Conservation (phyloP, 208 protist species). For the Tritrichomonas foetus region DNA sequence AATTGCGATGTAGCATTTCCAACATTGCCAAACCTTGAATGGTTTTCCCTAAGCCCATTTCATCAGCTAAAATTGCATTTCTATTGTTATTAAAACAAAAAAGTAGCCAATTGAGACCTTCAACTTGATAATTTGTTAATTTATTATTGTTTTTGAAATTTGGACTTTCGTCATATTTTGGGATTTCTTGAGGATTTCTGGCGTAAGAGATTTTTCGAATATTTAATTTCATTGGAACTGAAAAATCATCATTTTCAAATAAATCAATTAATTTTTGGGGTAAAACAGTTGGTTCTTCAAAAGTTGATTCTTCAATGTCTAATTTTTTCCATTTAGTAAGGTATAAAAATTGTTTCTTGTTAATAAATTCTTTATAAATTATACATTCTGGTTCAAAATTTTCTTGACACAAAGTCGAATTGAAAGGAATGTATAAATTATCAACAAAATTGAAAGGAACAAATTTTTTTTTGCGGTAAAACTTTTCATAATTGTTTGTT, state of each 20-base stretch:
- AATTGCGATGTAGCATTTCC: slow-evolving; percentile 49
- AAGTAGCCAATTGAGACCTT: slow-evolving; percentile 70
- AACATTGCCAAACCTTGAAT: slow-evolving; percentile 58
- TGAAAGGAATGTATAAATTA: neutral
- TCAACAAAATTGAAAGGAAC: neutral
- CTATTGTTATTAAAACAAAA: slow-evolving; percentile 55
- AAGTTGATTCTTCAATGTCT: slow-evolving; percentile 60
- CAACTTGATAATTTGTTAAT: slow-evolving; percentile 68
- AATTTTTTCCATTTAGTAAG: slow-evolving; percentile 64
- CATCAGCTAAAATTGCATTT: slow-evolving; percentile 71
- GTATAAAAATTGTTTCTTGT: slow-evolving; percentile 45
- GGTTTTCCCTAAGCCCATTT: slow-evolving; percentile 73
- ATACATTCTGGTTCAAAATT: neutral
- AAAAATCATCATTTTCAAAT: too few species aligned
- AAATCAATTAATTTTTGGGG: neutral
- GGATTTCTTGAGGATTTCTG: neutral
- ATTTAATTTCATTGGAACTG: neutral
- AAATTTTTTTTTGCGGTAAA: neutral
- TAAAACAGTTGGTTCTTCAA: slow-evolving; percentile 55
- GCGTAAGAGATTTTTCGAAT: neutral
- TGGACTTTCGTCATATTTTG: neutral
- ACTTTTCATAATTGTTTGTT: too few species aligned
- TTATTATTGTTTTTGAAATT: neutral
- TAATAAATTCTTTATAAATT: neutral
- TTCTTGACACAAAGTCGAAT: neutral